These are phyloP conservation scores for Peronospora belbahrii DNA, from an alignment of 352 stramenopile genomes.

Conservation along the genomic window DNA sequence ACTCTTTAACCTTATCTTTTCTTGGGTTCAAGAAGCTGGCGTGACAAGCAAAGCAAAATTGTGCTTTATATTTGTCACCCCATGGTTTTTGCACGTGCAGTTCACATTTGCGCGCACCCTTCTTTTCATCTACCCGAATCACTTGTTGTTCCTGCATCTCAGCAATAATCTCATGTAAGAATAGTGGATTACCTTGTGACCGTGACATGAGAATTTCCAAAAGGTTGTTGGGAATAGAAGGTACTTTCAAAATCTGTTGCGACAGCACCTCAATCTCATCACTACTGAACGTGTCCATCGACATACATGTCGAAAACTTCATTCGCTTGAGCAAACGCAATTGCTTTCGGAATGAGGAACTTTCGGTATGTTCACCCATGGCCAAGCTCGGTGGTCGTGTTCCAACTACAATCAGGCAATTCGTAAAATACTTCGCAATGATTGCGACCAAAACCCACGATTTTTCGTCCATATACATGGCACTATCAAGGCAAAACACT, in stretches of 20 bases:
- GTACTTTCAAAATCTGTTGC: conserved; percentile 54
- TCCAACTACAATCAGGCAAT: conserved; percentile 67
- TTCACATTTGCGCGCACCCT: conserved; percentile 35
- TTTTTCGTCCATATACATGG: conserved; percentile 85
- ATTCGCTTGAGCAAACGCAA: conserved; percentile 66
- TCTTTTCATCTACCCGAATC: conserved; percentile 57
- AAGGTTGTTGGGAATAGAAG: conserved; percentile 49
- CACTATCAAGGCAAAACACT: conserved; percentile 77
- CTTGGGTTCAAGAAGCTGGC: conserved; percentile 29
- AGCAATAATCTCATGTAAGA: conserved; percentile 77
- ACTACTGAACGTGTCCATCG: conserved; percentile 46
- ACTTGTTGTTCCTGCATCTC: conserved; percentile 76
- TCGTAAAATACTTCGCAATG: conserved; percentile 83
- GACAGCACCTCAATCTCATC: conserved; percentile 58
- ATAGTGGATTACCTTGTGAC: conserved; percentile 78
- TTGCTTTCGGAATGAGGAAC: conserved; percentile 67
- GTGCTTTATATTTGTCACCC: conserved; percentile 60
- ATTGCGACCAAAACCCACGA: conserved; percentile 77
- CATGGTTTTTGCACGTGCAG: conserved; percentile 74
- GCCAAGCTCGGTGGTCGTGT: conserved; percentile 61
- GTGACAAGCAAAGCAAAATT: conserved; percentile 77
- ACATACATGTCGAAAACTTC: conserved; percentile 35
- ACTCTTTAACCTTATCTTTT: conserved; percentile 34
- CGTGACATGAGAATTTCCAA: conserved; percentile 59
- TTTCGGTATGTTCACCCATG: conserved; percentile 61